These are phyloP conservation scores for Aspergillus mulundensis DNA, from an alignment of 495 filamentous ascomycete genomes.

Conservation along the genomic window DNA sequence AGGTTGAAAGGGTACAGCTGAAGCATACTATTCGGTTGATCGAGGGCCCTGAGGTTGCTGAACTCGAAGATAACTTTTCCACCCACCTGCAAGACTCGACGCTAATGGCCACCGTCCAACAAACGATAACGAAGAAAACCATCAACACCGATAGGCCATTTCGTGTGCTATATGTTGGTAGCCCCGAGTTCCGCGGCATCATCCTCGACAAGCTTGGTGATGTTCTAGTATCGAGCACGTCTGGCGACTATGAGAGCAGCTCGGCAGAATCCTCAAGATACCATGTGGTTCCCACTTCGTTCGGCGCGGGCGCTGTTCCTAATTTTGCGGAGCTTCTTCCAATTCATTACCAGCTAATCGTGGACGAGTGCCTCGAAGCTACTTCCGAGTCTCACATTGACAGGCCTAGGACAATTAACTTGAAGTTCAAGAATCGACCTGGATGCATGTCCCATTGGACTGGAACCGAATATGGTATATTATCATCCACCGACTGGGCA, in stretches of 20 bases:
- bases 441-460: conserved; percentile 43
- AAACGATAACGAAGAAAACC: conserved; percentile 64
- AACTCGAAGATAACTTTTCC: conserved; percentile 39
- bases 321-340: conserved; percentile 68
- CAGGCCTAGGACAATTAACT: conserved; percentile 43
- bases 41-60: conserved; percentile 47
- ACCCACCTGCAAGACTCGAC: conserved; percentile 25
- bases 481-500: conserved; percentile 52
- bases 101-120: conserved; percentile 57
- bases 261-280: conserved; percentile 57
- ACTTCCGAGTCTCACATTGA: conserved; percentile 36
- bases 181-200: conserved; percentile 56
- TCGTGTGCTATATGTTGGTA: conserved; percentile 66
- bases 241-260: conserved; percentile 36
- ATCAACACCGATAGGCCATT: conserved; percentile 63
- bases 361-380: conserved; percentile 66
- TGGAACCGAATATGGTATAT: conserved; percentile 44
- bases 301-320: conserved; percentile 52
- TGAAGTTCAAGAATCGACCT: conserved; percentile 57
- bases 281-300: conserved; percentile 72
- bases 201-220: conserved; percentile 74
- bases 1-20: conserved; percentile 53
- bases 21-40: conserved; percentile 61
- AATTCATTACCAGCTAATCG: conserved; percentile 69
- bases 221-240: conserved; percentile 53